Percentiles rank a stretch among this genome's conserved stretches.
phyloP scores from a whole-genome alignment of 352 stramenopile genomes.

The Pythium sp. region DNA sequence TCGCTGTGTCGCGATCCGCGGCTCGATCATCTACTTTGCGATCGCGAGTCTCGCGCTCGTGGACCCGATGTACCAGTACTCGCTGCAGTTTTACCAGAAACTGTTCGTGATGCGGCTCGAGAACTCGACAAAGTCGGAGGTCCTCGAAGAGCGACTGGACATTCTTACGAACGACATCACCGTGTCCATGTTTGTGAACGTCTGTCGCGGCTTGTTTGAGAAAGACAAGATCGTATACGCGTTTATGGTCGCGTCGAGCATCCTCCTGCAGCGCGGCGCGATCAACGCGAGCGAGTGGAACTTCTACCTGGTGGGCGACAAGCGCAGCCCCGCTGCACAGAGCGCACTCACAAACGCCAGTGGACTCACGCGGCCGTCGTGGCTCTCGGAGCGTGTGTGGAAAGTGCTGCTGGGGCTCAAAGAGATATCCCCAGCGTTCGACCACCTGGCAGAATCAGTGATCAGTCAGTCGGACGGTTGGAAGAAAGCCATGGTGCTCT shows the following conservation, averaged over 20 bases:
- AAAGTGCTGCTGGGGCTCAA: slow-evolving; percentile 67
- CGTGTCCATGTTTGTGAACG: slow-evolving; percentile 91
- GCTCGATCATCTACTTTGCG: slow-evolving; percentile 94
- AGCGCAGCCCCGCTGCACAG: slow-evolving; percentile 56
- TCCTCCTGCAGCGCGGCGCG: slow-evolving; percentile 69
- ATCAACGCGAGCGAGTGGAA: slow-evolving; percentile 82
- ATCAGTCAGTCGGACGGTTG: slow-evolving; percentile 49
- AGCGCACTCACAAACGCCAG: slow-evolving; percentile 30
- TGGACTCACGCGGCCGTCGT: slow-evolving; percentile 42
- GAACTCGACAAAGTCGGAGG: slow-evolving; percentile 76
- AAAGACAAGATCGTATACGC: slow-evolving; percentile 95
- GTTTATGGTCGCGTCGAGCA: slow-evolving; percentile 91
- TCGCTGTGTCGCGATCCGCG: slow-evolving; percentile 85
- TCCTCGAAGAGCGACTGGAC: slow-evolving; percentile 75
- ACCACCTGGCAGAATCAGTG: slow-evolving; percentile 44
- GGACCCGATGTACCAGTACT: slow-evolving; percentile 95
- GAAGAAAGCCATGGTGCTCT: slow-evolving; percentile 76
- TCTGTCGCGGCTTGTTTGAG: slow-evolving; percentile 93
- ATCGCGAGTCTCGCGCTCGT: slow-evolving; percentile 91
- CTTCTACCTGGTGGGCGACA: slow-evolving; percentile 89
- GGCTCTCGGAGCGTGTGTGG: slow-evolving; percentile 81
- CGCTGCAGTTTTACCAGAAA: slow-evolving; percentile 93
- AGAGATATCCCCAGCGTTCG: slow-evolving; percentile 57
- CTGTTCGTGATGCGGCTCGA: slow-evolving; percentile 90
- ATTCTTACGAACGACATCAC: slow-evolving; percentile 93